Evolutionary conservation across 2,329 filamentous ascomycete species (phyloP), one percentile per base, ranked within the genome.

Genomic region (Exophiala mesophila): DNA sequence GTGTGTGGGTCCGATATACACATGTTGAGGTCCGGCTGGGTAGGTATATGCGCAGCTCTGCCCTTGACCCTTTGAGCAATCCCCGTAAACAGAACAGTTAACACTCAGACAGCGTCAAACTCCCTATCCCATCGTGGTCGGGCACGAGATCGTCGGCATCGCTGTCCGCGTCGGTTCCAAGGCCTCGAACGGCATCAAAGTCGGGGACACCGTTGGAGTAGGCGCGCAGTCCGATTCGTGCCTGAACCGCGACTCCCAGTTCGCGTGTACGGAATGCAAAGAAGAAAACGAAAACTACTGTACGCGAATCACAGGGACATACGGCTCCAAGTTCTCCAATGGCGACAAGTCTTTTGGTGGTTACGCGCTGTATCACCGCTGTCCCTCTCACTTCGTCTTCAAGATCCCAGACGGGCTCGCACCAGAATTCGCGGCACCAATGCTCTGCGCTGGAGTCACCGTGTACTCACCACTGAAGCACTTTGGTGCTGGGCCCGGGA

Each of bases 271-370:
- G 32, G 73, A 77, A 44, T 82, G 78, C 54, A 60, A 61, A 5
- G 56, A 58, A 32, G 71, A 34, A 30, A 13, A 55, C 7, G 68
- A 72, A 43, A 64, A 68, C 38, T 62, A 6, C 31, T 44, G 47
- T 19, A 33, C 34, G 15, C 20, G 33, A 15, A 38, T 42, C 19
- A 45, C 76, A 15, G 70, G 74, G 39, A 85, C 81, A 0, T 85
- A 83, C 54, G 76, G 76, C 49, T 66, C 68, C 30, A 70, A 67
- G 20, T 82, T 80, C 54, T 64, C 68, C 5, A 69, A 82, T 53
- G 80, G 81, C 8, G 75, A 68, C 51, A 80, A 76, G 60, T 75
- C 77, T 1, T 83, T 85, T 55, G 85, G 85, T 3, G 85, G 80
- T 3, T 80, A 78, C 51, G 74, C 74, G 6, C 64, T 70, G 39